These are phyloP conservation scores for Dalechampia spathulata DNA, from an alignment of 441 rosid genomes.

Conservation along the genomic window DNA sequence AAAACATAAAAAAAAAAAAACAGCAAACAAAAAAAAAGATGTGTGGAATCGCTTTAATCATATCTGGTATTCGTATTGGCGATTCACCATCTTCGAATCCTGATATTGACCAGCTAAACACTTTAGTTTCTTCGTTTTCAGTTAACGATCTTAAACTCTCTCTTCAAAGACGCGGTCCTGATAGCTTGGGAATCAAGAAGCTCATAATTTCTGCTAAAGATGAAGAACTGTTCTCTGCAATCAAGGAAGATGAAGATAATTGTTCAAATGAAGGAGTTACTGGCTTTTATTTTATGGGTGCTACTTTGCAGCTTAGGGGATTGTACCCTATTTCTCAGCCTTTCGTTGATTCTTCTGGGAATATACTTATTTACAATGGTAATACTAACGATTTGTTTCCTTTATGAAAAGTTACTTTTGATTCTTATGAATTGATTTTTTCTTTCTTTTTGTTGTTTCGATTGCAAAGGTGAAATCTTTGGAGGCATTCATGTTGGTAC, in stretches of 20 bases:
- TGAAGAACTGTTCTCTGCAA: conserved; percentile 13
- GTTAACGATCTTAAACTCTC: conserved; percentile 48
- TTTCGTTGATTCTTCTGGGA: conserved; percentile 43
- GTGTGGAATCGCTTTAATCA: conserved; percentile 75
- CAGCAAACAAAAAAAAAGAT: no score
- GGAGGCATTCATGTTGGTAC: conserved; percentile 52
- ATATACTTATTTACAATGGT: conserved; percentile 76
- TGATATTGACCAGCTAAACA: background rate
- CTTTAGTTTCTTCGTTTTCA: conserved; percentile 21
- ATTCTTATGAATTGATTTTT: background rate
- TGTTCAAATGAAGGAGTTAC: conserved; percentile 10
- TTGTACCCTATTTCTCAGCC: conserved; percentile 45
- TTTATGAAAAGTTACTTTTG: background rate
- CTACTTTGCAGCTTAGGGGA: conserved; percentile 82
- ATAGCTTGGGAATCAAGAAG: conserved; percentile 51
- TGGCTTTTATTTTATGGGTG: conserved; percentile 46
- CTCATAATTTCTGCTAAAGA: conserved; percentile 27
- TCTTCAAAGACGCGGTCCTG: conserved; percentile 66
- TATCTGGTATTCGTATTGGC: conserved; percentile 43
- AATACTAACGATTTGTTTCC: background rate
- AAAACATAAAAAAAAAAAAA: no score
- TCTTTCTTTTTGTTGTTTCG: background rate
- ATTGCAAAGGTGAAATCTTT: conserved; percentile 55
- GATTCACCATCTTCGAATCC: conserved; percentile 17
- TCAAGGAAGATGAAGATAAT: conserved; percentile 9